phyloP scores from a whole-genome alignment of 768 basidiomycete genomes.

The Termitomyces sp. region DNA sequence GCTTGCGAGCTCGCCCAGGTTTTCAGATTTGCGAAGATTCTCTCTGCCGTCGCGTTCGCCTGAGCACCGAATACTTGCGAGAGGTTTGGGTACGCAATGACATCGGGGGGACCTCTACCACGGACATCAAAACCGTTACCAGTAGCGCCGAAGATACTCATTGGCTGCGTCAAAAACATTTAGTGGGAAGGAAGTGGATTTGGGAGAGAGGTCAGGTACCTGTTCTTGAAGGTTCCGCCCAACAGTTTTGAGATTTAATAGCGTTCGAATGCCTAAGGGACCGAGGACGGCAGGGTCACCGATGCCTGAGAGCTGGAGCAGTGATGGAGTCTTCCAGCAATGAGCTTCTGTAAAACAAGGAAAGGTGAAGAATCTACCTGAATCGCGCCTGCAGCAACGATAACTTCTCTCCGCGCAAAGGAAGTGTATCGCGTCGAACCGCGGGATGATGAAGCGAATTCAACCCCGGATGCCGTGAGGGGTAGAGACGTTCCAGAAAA shows the following conservation, averaged over 20 bases:
- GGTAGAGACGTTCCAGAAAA: conserved; percentile 29
- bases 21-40: conserved; percentile 31
- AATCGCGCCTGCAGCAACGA: conserved; percentile 50
- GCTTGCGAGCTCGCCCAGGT: conserved; percentile 42
- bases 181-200: background rate
- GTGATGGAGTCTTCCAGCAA: conserved; percentile 30
- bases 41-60: conserved; percentile 25
- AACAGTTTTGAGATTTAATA: conserved; percentile 43
- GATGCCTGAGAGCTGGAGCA: conserved; percentile 53
- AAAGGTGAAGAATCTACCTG: conserved; percentile 16
- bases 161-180: conserved; percentile 21
- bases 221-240: conserved; percentile 58
- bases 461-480: conserved; percentile 38
- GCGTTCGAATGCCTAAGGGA: conserved; percentile 39
- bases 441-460: conserved; percentile 36
- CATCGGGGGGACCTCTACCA: conserved; percentile 40
- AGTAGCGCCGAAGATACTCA: conserved; percentile 34
- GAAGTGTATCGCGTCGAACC: conserved; percentile 34
- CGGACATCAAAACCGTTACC: conserved; percentile 34
- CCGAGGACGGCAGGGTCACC: conserved; percentile 42
- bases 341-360: background rate
- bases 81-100: conserved; percentile 47
- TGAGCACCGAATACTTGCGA: conserved; percentile 37
- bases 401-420: conserved; percentile 41
- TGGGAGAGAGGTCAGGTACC: conserved; percentile 14